A percentile compares a stretch with the other conserved stretches of the same genome.
Conservation (phyloP, 495 filamentous ascomycete genomes). For the Podospora fimiseda region DNA sequence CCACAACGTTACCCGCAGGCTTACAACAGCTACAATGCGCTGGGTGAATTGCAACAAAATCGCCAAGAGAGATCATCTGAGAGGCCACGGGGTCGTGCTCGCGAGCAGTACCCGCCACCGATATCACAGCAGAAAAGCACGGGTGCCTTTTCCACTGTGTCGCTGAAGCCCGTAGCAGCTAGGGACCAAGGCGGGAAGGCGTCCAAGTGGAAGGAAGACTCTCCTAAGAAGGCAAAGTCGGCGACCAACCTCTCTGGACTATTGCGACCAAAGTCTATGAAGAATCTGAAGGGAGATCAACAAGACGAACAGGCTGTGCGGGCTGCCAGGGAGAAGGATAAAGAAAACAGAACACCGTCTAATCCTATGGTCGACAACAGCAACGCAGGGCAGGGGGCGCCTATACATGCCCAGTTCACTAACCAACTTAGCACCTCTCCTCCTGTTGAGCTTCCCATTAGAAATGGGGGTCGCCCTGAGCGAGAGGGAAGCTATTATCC, state of each 20-base stretch:
- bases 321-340: conserved; percentile 50
- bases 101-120: conserved; percentile 13
- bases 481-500: not conserved
- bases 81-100: conserved; percentile 29
- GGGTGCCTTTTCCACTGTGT: conserved; percentile 52
- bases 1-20: conserved; percentile 6
- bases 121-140: conserved; percentile 54
- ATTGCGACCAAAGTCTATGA: conserved; percentile 52
- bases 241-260: conserved; percentile 68
- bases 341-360: conserved; percentile 66
- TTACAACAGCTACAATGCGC: conserved; percentile 29
- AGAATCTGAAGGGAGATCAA: conserved; percentile 40
- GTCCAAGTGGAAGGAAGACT: conserved; percentile 28
- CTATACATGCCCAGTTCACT: conserved; percentile 71
- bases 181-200: conserved; percentile 35
- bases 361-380: conserved; percentile 40
- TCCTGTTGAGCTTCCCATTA: conserved; percentile 5
- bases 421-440: conserved; percentile 22
- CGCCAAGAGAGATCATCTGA: conserved; percentile 38
- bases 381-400: conserved; percentile 36
- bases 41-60: conserved; percentile 47
- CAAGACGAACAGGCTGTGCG: conserved; percentile 32
- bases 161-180: conserved; percentile 53
- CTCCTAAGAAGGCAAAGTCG: conserved; percentile 77
- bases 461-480: conserved; percentile 3